Conservation (phyloP, 768 basidiomycete genomes). For the Russula emetica region DNA sequence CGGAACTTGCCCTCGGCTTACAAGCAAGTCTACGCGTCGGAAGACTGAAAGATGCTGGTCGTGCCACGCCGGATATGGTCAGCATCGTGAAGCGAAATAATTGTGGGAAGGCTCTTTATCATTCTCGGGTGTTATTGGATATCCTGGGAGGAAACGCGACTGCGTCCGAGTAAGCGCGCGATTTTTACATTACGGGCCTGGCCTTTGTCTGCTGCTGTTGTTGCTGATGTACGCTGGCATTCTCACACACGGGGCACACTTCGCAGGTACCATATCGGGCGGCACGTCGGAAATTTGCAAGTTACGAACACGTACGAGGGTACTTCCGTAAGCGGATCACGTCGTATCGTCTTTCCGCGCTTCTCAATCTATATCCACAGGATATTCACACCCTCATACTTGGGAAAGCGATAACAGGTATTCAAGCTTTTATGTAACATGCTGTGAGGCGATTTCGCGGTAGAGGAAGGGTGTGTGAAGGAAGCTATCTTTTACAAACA, state of each 20-base stretch:
- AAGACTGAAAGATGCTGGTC: conserved; percentile 75
- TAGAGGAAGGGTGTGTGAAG: background rate
- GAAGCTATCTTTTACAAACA: background rate
- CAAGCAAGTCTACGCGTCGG: conserved; percentile 72
- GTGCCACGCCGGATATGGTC: conserved; percentile 84
- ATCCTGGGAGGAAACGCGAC: conserved; percentile 93
- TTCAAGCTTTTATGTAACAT: conserved; percentile 68
- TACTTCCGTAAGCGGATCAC: conserved; percentile 28
- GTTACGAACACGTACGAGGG: conserved; percentile 97
- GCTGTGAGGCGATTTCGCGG: background rate
- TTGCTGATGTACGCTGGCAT: background rate
- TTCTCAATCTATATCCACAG: conserved; percentile 37
- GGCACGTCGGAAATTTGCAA: conserved; percentile 92
- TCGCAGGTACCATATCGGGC: conserved; percentile 81
- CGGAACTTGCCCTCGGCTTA: conserved; percentile 75
- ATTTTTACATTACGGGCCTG: background rate
- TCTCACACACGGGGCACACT: background rate
- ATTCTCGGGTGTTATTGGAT: conserved; percentile 77
- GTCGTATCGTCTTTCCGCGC: background rate
- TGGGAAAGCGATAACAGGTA: conserved; percentile 88
- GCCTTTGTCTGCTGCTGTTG: background rate
- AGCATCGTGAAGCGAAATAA: conserved; percentile 95
- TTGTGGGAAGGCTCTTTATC: conserved; percentile 86
- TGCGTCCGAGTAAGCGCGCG: conserved; percentile 72
- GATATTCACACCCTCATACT: conserved; percentile 90